phyloP scores from a whole-genome alignment of 441 rosid species.

The Pelargonium citronellum region DNA sequence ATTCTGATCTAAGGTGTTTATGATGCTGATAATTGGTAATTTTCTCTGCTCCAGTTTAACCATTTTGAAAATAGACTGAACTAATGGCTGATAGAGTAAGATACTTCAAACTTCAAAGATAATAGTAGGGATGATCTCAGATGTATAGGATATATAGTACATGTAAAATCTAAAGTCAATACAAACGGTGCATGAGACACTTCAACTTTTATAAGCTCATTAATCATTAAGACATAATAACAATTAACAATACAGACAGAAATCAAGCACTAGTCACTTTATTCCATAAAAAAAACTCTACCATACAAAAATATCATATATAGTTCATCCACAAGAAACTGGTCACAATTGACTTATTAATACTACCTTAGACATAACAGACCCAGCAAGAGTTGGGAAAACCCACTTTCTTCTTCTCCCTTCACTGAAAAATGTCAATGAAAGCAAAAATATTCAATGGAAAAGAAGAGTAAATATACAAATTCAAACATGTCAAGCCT shows the following conservation, averaged over 20 bases:
- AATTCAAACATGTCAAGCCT: too few relatives aligned
- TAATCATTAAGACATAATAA: too few relatives aligned
- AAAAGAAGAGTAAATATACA: not conserved
- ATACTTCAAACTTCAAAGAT: not conserved
- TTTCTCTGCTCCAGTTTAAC: not conserved
- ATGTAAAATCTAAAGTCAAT: too few relatives aligned
- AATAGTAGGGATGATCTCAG: too few relatives aligned
- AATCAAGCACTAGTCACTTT: too few relatives aligned
- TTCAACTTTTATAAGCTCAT: too few relatives aligned
- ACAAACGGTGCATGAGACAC: too few relatives aligned
- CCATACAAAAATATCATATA: not conserved
- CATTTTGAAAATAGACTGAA: not conserved
- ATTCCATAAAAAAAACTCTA: not conserved
- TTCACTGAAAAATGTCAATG: slow-evolving; percentile 52
- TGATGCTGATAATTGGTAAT: not conserved
- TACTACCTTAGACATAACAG: slow-evolving; percentile 52
- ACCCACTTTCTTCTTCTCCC: slow-evolving; percentile 94
- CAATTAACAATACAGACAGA: too few relatives aligned
- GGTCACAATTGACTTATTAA: slow-evolving; percentile 12
- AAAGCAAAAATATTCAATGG: slow-evolving; percentile 17
- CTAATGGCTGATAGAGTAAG: not conserved
- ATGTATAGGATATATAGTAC: too few relatives aligned
- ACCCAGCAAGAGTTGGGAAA: slow-evolving; percentile 63
- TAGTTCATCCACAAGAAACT: not conserved
- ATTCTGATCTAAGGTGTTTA: not conserved